Evolutionary conservation across 2,329 filamentous ascomycete genomes (phyloP).

Genomic region (Sarocladiaceae sp.): DNA sequence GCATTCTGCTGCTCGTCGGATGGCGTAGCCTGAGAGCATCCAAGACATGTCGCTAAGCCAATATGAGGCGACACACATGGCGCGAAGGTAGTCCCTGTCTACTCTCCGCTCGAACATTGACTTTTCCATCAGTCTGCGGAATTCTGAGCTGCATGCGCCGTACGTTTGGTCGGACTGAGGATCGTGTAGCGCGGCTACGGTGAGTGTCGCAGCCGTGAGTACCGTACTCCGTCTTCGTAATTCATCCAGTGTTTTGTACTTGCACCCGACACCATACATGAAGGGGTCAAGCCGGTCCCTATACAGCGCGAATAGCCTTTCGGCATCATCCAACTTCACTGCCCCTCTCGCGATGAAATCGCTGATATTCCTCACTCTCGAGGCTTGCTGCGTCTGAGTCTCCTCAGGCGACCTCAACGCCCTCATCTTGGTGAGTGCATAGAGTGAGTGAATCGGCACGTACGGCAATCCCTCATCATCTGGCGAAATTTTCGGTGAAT

Average conservation of each 20-base stretch:
- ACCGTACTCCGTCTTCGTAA: constrained; percentile 51
- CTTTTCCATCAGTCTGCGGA: constrained; percentile 48
- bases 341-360: constrained; percentile 35
- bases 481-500: constrained; percentile 18
- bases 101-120: constrained; percentile 31
- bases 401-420: constrained; percentile 28
- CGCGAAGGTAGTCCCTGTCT: constrained; percentile 48
- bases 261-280: constrained; percentile 46
- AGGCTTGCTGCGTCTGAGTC: not conserved
- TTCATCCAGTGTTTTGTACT: constrained; percentile 44
- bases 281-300: constrained; percentile 45
- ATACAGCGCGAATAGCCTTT: constrained; percentile 47
- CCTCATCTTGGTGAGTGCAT: constrained; percentile 32
- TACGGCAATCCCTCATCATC: constrained; percentile 32
- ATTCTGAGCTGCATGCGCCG: constrained; percentile 48
- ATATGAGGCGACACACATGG: constrained; percentile 56
- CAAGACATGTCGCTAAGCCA: constrained; percentile 61
- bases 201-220: constrained; percentile 50
- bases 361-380: constrained; percentile 10
- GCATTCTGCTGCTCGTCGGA: constrained; percentile 43
- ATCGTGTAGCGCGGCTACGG: constrained; percentile 55
- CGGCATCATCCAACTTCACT: constrained; percentile 42
- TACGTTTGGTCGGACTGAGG: constrained; percentile 47
- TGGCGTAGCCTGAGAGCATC: constrained; percentile 54
- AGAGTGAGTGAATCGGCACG: constrained; percentile 34